phyloP scores from a whole-genome alignment of 2,329 filamentous ascomycete species.

The Ceratocystis variospora region DNA sequence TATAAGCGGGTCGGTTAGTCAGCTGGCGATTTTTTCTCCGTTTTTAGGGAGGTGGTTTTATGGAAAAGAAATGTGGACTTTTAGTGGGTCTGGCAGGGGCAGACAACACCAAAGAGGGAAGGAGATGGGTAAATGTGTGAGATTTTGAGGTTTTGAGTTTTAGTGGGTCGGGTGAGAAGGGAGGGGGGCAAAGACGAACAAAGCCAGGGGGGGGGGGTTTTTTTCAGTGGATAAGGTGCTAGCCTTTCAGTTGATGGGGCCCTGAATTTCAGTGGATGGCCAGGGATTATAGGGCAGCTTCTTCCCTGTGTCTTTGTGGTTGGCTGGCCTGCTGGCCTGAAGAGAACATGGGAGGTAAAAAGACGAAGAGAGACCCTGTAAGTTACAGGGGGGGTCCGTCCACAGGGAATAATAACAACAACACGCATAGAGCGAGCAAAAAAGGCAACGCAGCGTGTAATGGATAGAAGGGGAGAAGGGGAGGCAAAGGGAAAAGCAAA shows the following conservation, averaged over 20 bases:
- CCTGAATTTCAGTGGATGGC: too few species aligned
- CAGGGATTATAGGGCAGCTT: too few species aligned
- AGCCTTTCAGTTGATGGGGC: too few species aligned
- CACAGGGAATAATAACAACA: neutral
- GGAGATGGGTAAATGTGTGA: neutral
- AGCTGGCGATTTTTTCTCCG: constrained; percentile 12
- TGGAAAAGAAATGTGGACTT: constrained; percentile 9
- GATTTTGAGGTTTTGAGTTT: neutral
- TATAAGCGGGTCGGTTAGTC: constrained; percentile 17
- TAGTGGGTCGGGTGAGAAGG: neutral
- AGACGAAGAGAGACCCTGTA: neutral
- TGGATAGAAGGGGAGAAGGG: neutral
- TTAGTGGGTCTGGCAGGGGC: neutral
- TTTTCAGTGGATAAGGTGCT: neutral
- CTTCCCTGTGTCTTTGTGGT: too few species aligned
- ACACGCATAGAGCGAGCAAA: neutral
- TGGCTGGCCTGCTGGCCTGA: too few species aligned
- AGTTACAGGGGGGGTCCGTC: neutral
- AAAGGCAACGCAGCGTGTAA: neutral
- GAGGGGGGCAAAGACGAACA: neutral
- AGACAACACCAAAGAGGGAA: neutral
- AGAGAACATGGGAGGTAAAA: too few species aligned
- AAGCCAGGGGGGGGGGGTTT: neutral
- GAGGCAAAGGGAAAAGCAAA: neutral
- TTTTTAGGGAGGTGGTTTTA: constrained; percentile 2